Evolutionary conservation across 345 rosid genomes (phyloP), one percentile per base, ranked within the genome.

Genomic region (Garcia nutans): DNA sequence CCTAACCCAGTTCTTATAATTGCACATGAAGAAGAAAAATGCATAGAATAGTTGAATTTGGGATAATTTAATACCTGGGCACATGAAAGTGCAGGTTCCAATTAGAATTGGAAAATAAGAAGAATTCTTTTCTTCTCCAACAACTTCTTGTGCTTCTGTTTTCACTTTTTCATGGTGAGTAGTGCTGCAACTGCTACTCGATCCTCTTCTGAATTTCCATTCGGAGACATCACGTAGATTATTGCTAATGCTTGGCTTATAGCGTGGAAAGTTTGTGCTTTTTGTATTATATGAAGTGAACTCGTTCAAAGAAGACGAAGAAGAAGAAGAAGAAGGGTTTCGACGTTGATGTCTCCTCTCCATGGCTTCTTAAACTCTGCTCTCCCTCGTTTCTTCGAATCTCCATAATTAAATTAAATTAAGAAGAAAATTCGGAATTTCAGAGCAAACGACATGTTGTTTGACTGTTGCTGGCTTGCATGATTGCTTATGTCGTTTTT

Each of bases 51-150:
- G n/a, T 22, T 61, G 44, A 58, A 19, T 16, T 22, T 57, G 5
- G 37, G 16, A 23, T 15, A 12, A 63, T 15, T 58, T 73, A 37
- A 37, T 37, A 95, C 99, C 97, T 44, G 97, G 95, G 84, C 97
- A 95, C 97, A 95, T 92, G 76, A 82, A 87, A 76, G 91, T 89
- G 85, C 97, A 91, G 75, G 93, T 92, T 75, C 97, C 97, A 62
- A 85, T 79, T 54, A 91, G 28, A 24, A 69, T 79, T 68, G 82
- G 64, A 70, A 61, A 28, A n/a, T 31, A 31, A 17, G 74, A 60
- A 17, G 58, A 23, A 19, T 44, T 64, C 6, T 58, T 79, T 49
- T 64, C 73, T 55, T 59, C 31, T 12, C 8, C 79, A 28, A 41
- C 72, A 9, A 54, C 79, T 31, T 62, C 67, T 9, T 62, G 45